Evolutionary conservation across 2,329 filamentous ascomycete species (phyloP), one percentile per base, ranked within the genome.

Genomic region (Phyllosticta citrichinensis): DNA sequence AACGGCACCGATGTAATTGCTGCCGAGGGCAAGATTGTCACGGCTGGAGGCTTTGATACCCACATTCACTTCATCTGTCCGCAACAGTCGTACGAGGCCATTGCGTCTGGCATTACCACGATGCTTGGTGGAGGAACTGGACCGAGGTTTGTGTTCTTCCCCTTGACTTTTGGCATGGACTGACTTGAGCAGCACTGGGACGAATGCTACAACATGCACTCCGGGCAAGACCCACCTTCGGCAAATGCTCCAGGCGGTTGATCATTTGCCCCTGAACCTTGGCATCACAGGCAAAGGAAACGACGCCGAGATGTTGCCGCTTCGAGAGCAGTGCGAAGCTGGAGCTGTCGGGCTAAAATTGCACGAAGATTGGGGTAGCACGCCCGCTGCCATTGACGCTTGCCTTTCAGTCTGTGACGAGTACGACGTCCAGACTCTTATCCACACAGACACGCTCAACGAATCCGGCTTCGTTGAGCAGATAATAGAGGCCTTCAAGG

Each of bases 401-500:
- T 97, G 93, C 69, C 81, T 74, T 52, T 70, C 77, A 1, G 88
- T 97, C 52, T 97, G 92, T 72, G 93, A 97, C 68, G 88, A 96
- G 70, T 83, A 90, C 60, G 93, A 97, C 69, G 84, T 97, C 25
- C 93, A 97, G 74, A 95, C 89, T 65, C 84, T 96, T 65, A 95
- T 97, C 68, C 93, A 62, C 73, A 97, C 92, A 0, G 93, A 97
- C 73, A 97, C 93, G 0, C 83, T 97, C 63, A 97, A 97, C 74
- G 93, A 97, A 74, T 93, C 89, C 19, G 93, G 93, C n/a, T 97
- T 96, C 69, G 93, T 97, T 57, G 93, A 97, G 72, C 87, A 89
- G 62, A 96, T 92, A 2, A 85, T 96, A 64, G 83, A 80, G n/a
- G 86, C 92, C 2, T 88, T 97, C 80, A 91, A 90, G 72, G 81